Percentiles rank a stretch among this genome's conserved stretches.
Conservation (phyloP, 1,139 yeast species). For the Blastobotrys malaysiensis region DNA sequence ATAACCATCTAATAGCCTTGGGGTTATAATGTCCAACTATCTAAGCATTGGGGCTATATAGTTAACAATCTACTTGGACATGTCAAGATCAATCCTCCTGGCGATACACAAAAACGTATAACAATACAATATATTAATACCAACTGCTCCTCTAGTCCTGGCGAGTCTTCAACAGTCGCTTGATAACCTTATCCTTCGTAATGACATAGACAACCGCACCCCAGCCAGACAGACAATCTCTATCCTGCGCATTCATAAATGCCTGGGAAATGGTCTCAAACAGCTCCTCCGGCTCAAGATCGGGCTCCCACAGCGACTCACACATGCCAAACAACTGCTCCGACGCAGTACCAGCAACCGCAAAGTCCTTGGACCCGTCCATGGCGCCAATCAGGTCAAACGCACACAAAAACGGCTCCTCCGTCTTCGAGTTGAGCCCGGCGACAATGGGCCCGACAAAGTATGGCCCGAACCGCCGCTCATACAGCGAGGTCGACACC, state of each 20-base stretch:
- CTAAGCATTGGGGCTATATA: too few species aligned
- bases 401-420: conserved; percentile 88
- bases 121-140: not conserved
- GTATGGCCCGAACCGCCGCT: conserved; percentile 89
- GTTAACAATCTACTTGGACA: too few species aligned
- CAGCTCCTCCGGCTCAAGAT: conserved; percentile 88
- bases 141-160: conserved; percentile 86
- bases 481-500: conserved; percentile 84
- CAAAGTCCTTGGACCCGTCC: conserved; percentile 91
- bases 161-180: conserved; percentile 84
- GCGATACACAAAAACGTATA: too few species aligned
- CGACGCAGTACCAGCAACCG: conserved; percentile 94
- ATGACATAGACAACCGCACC: conserved; percentile 94
- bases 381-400: conserved; percentile 96
- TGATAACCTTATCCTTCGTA: conserved; percentile 86
- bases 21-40: too few species aligned
- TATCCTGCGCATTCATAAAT: conserved; percentile 86
- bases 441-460: conserved; percentile 97
- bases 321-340: conserved; percentile 99
- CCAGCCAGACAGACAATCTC: conserved; percentile 98
- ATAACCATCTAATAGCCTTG: too few species aligned
- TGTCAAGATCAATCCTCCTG: too few species aligned
- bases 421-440: conserved; percentile 77
- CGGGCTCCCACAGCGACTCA: conserved; percentile 92
- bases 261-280: conserved; percentile 97